These are phyloP conservation scores for Perkinsus olseni DNA, from an alignment of 169 alveolate species.

Conservation along the genomic window DNA sequence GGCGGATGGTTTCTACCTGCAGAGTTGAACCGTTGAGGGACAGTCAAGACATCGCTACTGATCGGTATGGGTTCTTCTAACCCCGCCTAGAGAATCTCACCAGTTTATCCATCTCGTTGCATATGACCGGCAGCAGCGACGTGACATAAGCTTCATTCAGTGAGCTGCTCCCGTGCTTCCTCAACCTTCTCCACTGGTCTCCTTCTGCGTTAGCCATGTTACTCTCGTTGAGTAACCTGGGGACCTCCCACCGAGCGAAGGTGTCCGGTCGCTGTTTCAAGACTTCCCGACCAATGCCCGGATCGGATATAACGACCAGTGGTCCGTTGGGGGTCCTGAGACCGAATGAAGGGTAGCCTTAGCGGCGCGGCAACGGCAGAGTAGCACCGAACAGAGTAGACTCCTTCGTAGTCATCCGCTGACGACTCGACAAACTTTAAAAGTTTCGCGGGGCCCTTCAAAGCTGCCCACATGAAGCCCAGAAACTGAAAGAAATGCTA, in stretches of 20 bases:
- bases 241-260: not conserved
- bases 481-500: not conserved
- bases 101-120: not conserved
- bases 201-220: not conserved
- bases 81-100: no score
- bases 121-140: not conserved
- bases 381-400: not conserved
- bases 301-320: not conserved
- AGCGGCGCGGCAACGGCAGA: not conserved
- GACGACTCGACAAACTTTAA: not conserved
- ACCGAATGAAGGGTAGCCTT: not conserved
- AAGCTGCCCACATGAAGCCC: not conserved
- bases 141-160: not conserved
- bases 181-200: not conserved
- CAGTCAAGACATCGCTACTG: no score
- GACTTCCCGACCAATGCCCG: not conserved
- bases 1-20: no score
- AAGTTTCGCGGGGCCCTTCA: not conserved
- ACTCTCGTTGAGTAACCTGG: not conserved
- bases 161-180: not conserved
- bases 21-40: no score
- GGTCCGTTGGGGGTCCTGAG: not conserved
- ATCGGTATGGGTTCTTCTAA: no score
- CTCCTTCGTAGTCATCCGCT: not conserved
- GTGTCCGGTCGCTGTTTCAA: not conserved